phyloP scores from a whole-genome alignment of 371 early-diverging fungal species.

The Apophysomyces trapeziformis region DNA sequence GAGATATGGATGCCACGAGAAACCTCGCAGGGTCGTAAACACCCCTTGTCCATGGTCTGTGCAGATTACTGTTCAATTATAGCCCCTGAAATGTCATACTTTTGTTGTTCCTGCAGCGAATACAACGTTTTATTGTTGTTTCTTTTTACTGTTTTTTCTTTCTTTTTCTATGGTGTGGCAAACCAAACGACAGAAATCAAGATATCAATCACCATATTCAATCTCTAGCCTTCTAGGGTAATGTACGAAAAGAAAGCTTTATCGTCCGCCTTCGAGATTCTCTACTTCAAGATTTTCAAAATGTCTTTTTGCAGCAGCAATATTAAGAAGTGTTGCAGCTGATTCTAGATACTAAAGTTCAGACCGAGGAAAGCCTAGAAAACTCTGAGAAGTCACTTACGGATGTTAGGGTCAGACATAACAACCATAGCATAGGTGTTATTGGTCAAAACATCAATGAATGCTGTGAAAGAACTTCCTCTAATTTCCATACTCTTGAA shows the following conservation, averaged over 20 bases:
- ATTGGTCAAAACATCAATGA: slow-evolving; percentile 90
- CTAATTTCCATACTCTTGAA: slow-evolving; percentile 92
- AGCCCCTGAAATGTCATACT: too few species aligned
- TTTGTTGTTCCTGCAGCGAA: too few species aligned
- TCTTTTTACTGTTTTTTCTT: too few species aligned
- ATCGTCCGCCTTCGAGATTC: slow-evolving; percentile 7
- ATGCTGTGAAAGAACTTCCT: slow-evolving; percentile 81
- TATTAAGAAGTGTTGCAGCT: slow-evolving; percentile 83
- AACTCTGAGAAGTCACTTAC: slow-evolving; percentile 60
- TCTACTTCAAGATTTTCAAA: slow-evolving; percentile 81
- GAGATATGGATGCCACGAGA: too few species aligned
- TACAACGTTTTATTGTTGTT: too few species aligned
- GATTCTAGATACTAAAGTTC: slow-evolving; percentile 63
- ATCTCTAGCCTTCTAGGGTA: neutral
- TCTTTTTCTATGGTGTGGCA: too few species aligned
- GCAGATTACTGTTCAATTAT: too few species aligned
- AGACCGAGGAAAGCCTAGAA: neutral
- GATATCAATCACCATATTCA: neutral
- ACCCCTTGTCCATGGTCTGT: too few species aligned
- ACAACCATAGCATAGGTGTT: slow-evolving; percentile 95
- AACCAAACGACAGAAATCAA: too few species aligned
- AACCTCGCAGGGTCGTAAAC: too few species aligned
- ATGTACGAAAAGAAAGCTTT: neutral
- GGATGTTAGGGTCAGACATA: slow-evolving; percentile 88
- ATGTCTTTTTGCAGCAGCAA: slow-evolving; percentile 82